Conservation (phyloP, 306 rosid species). For the Oemleria cerasiformis region DNA sequence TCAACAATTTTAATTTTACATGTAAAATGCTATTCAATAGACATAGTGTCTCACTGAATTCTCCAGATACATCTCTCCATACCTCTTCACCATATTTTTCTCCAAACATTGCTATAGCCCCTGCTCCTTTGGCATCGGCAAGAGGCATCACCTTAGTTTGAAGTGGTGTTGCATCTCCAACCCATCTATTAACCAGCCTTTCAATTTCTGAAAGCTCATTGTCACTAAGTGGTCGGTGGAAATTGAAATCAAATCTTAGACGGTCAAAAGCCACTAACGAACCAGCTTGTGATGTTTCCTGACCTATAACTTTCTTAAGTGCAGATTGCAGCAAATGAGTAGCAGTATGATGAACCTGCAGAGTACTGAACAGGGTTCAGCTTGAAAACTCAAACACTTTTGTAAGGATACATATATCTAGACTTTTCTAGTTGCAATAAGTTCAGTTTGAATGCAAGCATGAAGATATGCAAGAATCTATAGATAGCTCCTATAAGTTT, state of each 20-base stretch:
- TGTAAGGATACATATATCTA: not conserved
- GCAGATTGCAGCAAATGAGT: slow-evolving; percentile 97
- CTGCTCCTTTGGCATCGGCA: slow-evolving; percentile 76
- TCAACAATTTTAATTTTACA: not conserved
- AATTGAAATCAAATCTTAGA: slow-evolving; percentile 93
- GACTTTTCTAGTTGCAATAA: slow-evolving; percentile 19
- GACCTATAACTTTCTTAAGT: slow-evolving; percentile 72
- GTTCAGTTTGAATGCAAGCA: slow-evolving; percentile 15
- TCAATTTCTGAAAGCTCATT: slow-evolving; percentile 71
- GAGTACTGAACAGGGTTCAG: slow-evolving; percentile 25
- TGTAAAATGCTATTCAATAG: no score
- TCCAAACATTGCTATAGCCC: slow-evolving; percentile 97
- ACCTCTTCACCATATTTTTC: slow-evolving; percentile 97
- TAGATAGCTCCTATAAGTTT: not conserved
- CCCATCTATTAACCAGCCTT: slow-evolving; percentile 70
- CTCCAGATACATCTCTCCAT: not conserved
- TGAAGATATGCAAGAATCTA: slow-evolving; percentile 9
- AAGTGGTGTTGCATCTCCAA: slow-evolving; percentile 66
- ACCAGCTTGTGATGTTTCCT: slow-evolving; percentile 98
- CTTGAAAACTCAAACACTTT: slow-evolving; percentile 18
- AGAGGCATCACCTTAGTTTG: slow-evolving; percentile 90
- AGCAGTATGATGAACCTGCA: slow-evolving; percentile 96
- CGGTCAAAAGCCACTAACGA: slow-evolving; percentile 93
- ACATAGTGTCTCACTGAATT: no score
- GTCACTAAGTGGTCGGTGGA: slow-evolving; percentile 70